Conservation (phyloP, 73 alveolate species). For the Symbiodinium pilosum region DNA sequence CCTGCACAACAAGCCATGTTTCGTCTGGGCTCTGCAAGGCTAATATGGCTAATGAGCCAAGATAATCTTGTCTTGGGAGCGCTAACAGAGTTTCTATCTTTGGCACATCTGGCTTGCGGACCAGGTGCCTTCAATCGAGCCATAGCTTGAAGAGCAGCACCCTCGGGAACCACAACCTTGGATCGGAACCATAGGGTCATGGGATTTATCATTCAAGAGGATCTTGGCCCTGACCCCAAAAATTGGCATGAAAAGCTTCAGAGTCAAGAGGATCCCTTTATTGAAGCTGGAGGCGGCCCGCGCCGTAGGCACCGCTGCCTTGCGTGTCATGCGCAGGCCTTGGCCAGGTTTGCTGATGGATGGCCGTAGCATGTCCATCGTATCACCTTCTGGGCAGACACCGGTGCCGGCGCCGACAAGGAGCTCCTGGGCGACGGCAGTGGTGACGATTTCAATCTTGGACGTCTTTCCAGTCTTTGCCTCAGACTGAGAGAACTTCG, state of each 20-base stretch:
- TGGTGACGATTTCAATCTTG: constrained; percentile 77
- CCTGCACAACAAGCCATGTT: neutral
- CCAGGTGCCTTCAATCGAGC: constrained; percentile 20
- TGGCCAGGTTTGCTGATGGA: constrained; percentile 57
- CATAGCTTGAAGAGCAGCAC: constrained; percentile 55
- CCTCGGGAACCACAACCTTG: constrained; percentile 53
- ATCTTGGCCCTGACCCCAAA: too few species aligned
- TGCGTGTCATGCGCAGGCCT: constrained; percentile 66
- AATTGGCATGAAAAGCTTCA: neutral
- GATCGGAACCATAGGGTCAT: neutral
- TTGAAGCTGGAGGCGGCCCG: constrained; percentile 17
- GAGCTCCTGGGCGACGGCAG: constrained; percentile 61
- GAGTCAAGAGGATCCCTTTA: too few species aligned
- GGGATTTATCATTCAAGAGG: too few species aligned
- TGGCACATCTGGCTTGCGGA: neutral
- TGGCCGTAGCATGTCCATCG: constrained; percentile 58
- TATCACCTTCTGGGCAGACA: constrained; percentile 78
- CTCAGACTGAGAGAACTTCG: neutral
- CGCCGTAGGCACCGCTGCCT: constrained; percentile 74
- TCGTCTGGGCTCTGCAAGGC: too few species aligned
- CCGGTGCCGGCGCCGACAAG: constrained; percentile 84
- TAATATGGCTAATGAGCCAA: neutral
- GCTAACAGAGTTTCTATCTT: neutral
- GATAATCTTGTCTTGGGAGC: neutral
- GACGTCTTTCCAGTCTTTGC: neutral